phyloP scores from a whole-genome alignment of 1,139 yeast genomes.

The Saccharomyces hybrid region DNA sequence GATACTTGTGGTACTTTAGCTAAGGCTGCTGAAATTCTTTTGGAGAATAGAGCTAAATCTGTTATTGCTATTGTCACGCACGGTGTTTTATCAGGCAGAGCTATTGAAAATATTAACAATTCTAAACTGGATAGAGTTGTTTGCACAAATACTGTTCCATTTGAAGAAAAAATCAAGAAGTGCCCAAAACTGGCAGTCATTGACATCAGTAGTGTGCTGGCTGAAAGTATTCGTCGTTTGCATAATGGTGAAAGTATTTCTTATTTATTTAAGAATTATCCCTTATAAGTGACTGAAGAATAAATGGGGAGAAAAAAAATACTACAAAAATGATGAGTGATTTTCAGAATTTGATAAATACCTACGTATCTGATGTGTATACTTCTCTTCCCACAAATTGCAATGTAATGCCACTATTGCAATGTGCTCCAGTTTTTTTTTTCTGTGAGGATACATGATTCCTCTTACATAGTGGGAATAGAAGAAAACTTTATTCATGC shows the following conservation, averaged over 20 bases:
- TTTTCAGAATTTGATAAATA: neutral
- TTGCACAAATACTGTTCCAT: slow-evolving; percentile 92
- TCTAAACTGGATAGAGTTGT: slow-evolving; percentile 73
- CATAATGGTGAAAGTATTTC: slow-evolving; percentile 97
- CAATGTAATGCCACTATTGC: neutral
- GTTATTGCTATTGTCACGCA: slow-evolving; percentile 96
- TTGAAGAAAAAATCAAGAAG: slow-evolving; percentile 59
- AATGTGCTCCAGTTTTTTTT: neutral
- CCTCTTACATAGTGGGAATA: neutral
- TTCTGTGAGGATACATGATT: neutral
- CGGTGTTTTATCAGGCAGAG: slow-evolving; percentile 85
- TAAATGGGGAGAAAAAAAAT: neutral
- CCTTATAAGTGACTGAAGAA: slow-evolving; percentile 32
- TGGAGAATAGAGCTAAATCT: slow-evolving; percentile 70
- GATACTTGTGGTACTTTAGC: slow-evolving; percentile 97
- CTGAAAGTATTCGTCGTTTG: slow-evolving; percentile 93
- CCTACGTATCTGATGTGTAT: neutral
- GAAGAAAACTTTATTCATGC: neutral
- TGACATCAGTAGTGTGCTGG: slow-evolving; percentile 82
- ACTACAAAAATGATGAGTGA: neutral
- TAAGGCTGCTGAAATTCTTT: slow-evolving; percentile 86
- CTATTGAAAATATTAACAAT: slow-evolving; percentile 72
- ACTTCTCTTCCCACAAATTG: neutral
- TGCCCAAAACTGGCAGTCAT: slow-evolving; percentile 76
- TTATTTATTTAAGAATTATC: slow-evolving; percentile 75